phyloP scores from a whole-genome alignment of 345 rosid species.

The Microthlaspi erraticum region DNA sequence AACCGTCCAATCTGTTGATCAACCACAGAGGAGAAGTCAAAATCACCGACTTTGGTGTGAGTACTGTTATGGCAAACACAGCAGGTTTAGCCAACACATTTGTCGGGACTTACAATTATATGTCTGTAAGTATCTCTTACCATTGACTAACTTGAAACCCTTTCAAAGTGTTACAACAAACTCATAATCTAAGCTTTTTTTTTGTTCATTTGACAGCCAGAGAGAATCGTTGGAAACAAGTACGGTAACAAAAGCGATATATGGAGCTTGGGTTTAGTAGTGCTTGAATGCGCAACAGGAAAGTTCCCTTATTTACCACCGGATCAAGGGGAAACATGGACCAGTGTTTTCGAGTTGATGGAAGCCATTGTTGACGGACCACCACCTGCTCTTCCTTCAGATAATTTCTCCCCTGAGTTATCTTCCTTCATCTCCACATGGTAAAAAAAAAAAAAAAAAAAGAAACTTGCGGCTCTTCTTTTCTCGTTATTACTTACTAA shows the following conservation, averaged over 20 bases:
- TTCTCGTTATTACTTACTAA: not conserved
- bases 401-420: conserved; percentile 71
- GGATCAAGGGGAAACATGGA: conserved; percentile 67
- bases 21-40: conserved; percentile 92
- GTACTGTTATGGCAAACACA: conserved; percentile 76
- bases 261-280: conserved; percentile 93
- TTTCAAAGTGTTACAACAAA: not conserved
- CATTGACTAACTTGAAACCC: conserved; percentile 1
- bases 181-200: no score
- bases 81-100: conserved; percentile 82
- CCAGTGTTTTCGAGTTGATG: conserved; percentile 81
- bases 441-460: conserved; percentile 42
- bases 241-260: conserved; percentile 85
- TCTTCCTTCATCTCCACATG: conserved; percentile 82
- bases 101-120: conserved; percentile 85
- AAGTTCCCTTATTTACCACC: conserved; percentile 83
- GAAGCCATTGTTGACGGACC: conserved; percentile 84
- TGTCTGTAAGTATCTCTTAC: conserved; percentile 70
- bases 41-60: conserved; percentile 93
- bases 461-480: not conserved
- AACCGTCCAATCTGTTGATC: conserved; percentile 84
- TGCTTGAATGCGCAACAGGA: conserved; percentile 90
- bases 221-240: conserved; percentile 70
- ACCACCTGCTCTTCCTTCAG: conserved; percentile 72
- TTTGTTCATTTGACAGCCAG: conserved; percentile 71